These are phyloP conservation scores for Acorus gramineus DNA, from an alignment of 106 monocot species.

Conservation along the genomic window DNA sequence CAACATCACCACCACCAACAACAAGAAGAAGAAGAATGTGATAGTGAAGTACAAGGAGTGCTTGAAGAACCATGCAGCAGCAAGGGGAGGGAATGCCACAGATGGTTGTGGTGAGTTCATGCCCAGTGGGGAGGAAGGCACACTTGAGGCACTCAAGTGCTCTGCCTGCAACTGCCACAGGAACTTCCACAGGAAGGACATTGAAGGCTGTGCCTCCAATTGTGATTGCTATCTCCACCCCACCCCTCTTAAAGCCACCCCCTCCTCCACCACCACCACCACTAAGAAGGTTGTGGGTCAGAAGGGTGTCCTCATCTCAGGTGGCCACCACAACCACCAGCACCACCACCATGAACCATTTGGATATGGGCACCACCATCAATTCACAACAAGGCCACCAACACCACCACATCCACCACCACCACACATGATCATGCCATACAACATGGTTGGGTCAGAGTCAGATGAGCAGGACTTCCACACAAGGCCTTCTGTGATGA, in stretches of 20 bases:
- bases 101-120: too few species aligned
- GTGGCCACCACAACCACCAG: constrained; percentile 15
- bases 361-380: too few species aligned
- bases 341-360: constrained; percentile 1
- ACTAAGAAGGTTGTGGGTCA: constrained; percentile 11
- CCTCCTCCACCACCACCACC: too few species aligned
- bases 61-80: too few species aligned
- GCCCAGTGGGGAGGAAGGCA: background rate
- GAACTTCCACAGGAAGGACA: too few species aligned
- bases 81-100: too few species aligned
- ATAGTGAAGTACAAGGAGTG: too few species aligned
- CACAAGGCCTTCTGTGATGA: constrained; percentile 7
- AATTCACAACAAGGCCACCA: too few species aligned
- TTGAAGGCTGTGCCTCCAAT: background rate
- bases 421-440: constrained; percentile 67
- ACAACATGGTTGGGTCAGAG: constrained; percentile 37
- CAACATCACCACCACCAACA: constrained; percentile 1
- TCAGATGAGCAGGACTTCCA: constrained; percentile 50
- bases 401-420: background rate
- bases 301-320: constrained; percentile 19
- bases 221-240: constrained; percentile 1
- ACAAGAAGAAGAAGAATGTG: too few species aligned
- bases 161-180: too few species aligned
- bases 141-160: background rate
- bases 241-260: constrained; percentile 8